Evolutionary conservation across 768 basidiomycete genomes (phyloP).

Genomic region (Kwoniella sp.): DNA sequence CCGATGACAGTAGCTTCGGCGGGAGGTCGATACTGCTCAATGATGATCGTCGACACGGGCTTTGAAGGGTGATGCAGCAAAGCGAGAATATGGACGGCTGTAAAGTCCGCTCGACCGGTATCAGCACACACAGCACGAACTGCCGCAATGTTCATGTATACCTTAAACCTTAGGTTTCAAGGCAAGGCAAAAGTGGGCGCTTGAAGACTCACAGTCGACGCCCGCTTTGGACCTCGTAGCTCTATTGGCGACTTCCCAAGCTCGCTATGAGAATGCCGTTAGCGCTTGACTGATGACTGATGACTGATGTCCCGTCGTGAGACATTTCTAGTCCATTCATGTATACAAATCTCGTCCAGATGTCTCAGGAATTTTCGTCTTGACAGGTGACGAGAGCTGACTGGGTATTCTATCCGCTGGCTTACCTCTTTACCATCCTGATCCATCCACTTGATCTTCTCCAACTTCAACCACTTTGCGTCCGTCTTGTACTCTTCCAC

Average conservation of each 20-base stretch:
- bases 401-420: no score
- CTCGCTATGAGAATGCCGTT: constrained; percentile 60
- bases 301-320: no score
- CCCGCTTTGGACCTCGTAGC: constrained; percentile 75
- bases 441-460: constrained; percentile 79
- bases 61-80: constrained; percentile 67
- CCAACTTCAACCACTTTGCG: constrained; percentile 79
- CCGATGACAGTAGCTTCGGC: constrained; percentile 76
- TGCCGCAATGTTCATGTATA: background rate
- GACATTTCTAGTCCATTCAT: background rate
- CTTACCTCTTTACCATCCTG: constrained; percentile 72
- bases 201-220: constrained; percentile 67
- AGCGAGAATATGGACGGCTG: constrained; percentile 83
- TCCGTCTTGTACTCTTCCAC: constrained; percentile 51
- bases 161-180: background rate
- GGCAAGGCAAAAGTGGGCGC: no score
- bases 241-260: constrained; percentile 89
- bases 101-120: background rate
- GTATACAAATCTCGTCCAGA: background rate
- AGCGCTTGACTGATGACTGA: no score
- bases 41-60: constrained; percentile 68
- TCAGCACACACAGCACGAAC: no score
- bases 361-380: background rate
- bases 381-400: no score
- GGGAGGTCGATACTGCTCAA: constrained; percentile 92